Evolutionary conservation across 352 stramenopile species (phyloP), one percentile per base, ranked within the genome.

Genomic region (Hyaloperonospora arabidopsidis): DNA sequence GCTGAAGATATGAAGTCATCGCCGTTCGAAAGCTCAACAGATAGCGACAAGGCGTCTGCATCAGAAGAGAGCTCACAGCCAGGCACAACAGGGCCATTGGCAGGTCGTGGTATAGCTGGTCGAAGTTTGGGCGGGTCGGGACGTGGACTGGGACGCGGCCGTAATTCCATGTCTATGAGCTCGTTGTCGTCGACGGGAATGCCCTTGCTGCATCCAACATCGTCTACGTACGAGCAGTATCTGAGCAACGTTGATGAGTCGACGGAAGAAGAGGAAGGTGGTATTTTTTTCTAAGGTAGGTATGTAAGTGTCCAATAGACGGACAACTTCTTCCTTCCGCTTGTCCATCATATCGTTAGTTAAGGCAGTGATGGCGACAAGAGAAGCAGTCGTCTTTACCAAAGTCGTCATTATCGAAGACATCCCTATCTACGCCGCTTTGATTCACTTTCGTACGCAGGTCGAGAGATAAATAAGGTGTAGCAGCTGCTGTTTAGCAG

Each of bases 161-260:
- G 76, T 36, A 73, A 81, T 57, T 91, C 80, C 15, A 89, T 93
- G 80, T 93, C 83, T 41, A 93, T 93, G 83, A 91, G 75, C 49
- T 80, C 77, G 45, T 65, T 93, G 28, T 89, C 83, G 32, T 83
- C 63, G 17, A 76, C 70, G 14, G 70, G 66, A 5, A 82, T 74
- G 49, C 65, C 59, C 28, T 72, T 72, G 43, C 61, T 84, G 36
- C 68, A 81, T 23, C 68, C 74, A 18, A 88, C 80, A 32, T 89
- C 80, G 29, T 82, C 81, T 22, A 91, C 83, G 11, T 93, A 91
- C 59, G 83, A 91, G 60, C 80, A 91, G 51, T 93, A 93, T 54
- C 83, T 93, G 39, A 91, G 75, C 67, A 89, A 91, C 67, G 86
- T 93, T 57, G 75, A 87, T 56, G 82, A 91, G 58, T 79, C 72